Base-by-base conservation (phyloP, 2,329 filamentous ascomycete species). In the Cadophora gregata region DNA sequence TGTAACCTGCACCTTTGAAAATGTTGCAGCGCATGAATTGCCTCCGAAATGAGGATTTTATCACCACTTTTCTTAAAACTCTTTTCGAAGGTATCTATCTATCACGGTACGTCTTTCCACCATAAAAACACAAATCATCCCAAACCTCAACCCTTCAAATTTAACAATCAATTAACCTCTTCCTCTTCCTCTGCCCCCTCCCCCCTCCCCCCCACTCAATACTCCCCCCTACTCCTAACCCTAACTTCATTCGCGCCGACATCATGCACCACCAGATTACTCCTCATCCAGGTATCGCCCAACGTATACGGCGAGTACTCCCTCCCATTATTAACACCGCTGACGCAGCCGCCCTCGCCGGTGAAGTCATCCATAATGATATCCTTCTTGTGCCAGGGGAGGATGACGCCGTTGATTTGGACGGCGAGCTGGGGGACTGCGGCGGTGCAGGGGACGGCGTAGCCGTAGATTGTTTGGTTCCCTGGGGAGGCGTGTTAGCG, bases 231-330 rank as follows among this genome's bases (percentile, higher is more conserved):
- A 24, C 61, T 58, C 36, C 59, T 59, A 74, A 84, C 81, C 4
- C 80, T 78, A 78, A 84, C 81, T 74, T 82, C 75, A n/a, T 77
- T 80, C 6, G 75, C 80, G 0, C 81, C 81, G 19, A 83, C 75
- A 66, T 84, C 81, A 70, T 83, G 84, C 0, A 85, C 81, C 0
- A 80, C 80, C 60, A 86, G 73, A 2, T 83, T 82, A 63, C 83
- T 85, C 72, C 84, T 80, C 67, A 86, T 73, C 65, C 85, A 86
- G 7, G 80, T 79, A 38, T 82, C 80, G 0, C 84, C 84, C 36
- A 86, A 72, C 27, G 85, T 81, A 65, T 82, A 85, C 7, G 83
- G 82, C 4, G n/a, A 9, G 21, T 59, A 33, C 3, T 19, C 14
- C 29, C 8, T 82, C 81, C 66, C 56, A 59, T 66, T 51, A 25